Base-by-base conservation (phyloP, 129 eudicot genomes). In the Centaurea solstitialis region DNA sequence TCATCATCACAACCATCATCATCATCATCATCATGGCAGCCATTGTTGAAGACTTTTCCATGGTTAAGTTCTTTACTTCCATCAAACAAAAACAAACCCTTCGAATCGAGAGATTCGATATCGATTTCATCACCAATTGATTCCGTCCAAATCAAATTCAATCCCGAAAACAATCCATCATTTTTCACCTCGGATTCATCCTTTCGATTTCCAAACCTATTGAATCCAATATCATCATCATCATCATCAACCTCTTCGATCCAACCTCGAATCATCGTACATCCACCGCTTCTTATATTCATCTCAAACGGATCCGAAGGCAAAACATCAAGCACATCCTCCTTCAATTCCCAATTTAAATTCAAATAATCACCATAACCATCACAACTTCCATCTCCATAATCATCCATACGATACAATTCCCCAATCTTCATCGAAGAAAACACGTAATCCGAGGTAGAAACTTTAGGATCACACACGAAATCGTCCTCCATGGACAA, bases 251-350 rank as follows among this genome's bases (percentile, higher is more conserved):
- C 73, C 76, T 85, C 89, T 76, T 90, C 88, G 57, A 86, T 70
- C 89, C 84, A 87, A 65, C 88, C 83, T 17, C 84, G 86, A 76
- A 89, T 78, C 71, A 85, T 77, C 5, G 81, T 75, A 45, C 86
- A 81, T 37, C 83, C 85, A 67, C 87, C 81, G 74, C 69, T 76
- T 50, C 69, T 76, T 50, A 78, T 41, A 20, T 87, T 70, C 89
- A 87, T 90, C 70, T 85, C 91, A 59, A 85, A 90, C 10, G 91
- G 92, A 78, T 88, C 89, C 76, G 81, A 79, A 17, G 91, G 92
- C 64, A 93, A 67, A 76, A 85, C 72, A 84, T 82, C 88, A 77
- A 38, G 65, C 72, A 80, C 80, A 87, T 93, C 88, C 28, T 80
- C 75, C 47, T 67, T 84, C 70, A 66, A 79, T 70, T 68, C 82